Base-by-base conservation (phyloP, 108 stramenopile genomes). In the Cyclotella cryptica region DNA sequence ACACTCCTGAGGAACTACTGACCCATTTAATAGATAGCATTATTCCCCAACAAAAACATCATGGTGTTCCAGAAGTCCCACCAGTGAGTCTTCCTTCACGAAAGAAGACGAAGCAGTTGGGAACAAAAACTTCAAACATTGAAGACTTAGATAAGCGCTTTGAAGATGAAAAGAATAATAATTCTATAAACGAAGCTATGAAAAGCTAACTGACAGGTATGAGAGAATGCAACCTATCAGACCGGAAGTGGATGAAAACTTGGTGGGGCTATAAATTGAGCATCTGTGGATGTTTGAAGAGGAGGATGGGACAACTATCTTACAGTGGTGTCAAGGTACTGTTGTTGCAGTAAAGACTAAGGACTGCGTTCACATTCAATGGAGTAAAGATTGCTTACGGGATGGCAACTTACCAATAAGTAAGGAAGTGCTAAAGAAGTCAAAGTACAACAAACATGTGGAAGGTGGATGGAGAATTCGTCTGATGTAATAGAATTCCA, bases 401-500 rank as follows among this genome's bases (percentile, higher is more conserved):
- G 35, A 35, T 35, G 35, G 35, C 18, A 8, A 51, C 49, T 19
- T 51, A 19, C 19, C 18, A 51, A 51, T 51, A 18, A 51, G 19
- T 51, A 8, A 51, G 49, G 49, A 51, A 21, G 19, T 21, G 19
- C 19, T 51, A 51, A 18, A 19, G 49, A 51, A 51, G 49, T 51
- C 49, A 51, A 51, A 51, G 19, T 51, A 51, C 49, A 51, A 51
- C 49, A 51, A 51, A 51, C 49, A 51, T 51, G 49, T 51, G 19
- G 19, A 19, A 3, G 49, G 49, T 51, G 49, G 49, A 21, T 51
- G 49, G 49, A 51, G 49, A 21, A 19, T 19, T 2, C 8, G 18
- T 51, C 19, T 3, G 19, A 35, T 35, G 35, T 35, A 35, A 35
- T 35, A 35, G 35, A 6, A 35, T 35, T 35, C 35, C 35, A 35